Evolutionary conservation across 805 yeast genomes (phyloP), one percentile per base, ranked within the genome.

Genomic region (Dipodascus geniculatus): DNA sequence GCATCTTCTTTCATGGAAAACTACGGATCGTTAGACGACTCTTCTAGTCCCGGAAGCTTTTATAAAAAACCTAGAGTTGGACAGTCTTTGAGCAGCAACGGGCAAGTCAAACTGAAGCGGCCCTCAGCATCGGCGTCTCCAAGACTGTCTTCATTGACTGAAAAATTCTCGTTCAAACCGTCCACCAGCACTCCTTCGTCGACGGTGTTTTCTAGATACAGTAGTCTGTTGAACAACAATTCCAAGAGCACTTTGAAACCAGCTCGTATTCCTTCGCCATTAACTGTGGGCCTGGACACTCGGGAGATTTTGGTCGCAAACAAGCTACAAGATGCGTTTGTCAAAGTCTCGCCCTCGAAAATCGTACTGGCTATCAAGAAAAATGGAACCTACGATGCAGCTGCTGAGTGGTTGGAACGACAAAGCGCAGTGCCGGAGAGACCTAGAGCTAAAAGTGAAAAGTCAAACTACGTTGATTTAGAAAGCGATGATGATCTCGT

Each of bases 371-470:
- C 64, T 3, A 59, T 61, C 19, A 53, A 56, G 19, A 31, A 53
- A 17, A 50, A 60, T 48, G 53, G 56, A 50, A 67, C 68, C 11
- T 66, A 58, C 54, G 70, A 69, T 48, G 69, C 60, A 31, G 68
- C 73, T 19, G 63, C 68, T 20, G 58, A 59, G 14, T 68, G 71
- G 71, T 62, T 68, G 28, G 53, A 60, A 22, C 59, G 56, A 38
- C 63, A 62, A 57, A 65, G 60, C 50, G 66, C 63, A 53, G 62
- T 61, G 38, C 58, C 62, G 48, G 56, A 61, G 50, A 52, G 48
- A 17, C 55, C 54, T 31, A 54, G 51, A 48, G 55, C 50, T 33
- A 53, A 33, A 44, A 55, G 49, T 17, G 28, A 51, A 47, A 16
- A n/a, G 23, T 16, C 54, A 35, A 23, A 22, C 20, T 50, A 28